Evolutionary conservation across 345 rosid genomes (phyloP), one percentile per base, ranked within the genome.

Genomic region (Atalantia buxifolia): DNA sequence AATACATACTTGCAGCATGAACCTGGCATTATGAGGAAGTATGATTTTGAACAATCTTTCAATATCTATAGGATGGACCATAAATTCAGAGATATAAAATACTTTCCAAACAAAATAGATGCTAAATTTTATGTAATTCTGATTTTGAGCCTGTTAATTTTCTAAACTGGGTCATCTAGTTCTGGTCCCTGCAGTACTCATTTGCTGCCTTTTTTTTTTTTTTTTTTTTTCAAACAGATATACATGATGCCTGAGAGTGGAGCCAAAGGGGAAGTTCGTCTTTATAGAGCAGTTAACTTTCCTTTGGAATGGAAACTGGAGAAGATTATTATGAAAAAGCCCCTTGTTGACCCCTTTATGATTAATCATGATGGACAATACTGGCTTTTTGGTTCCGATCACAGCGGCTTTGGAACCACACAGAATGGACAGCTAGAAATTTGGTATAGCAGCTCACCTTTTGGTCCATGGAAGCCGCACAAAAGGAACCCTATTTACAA

Each of bases 401-500:
- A 96, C 71, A 90, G 90, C 76, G 86, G 86, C 59, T 89, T 92
- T 55, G 92, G 93, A 63, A 59, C 86, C 35, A 82, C 79, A 72
- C 92, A 84, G 85, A 96, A 96, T 57, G 98, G 98, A 35, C 95
- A 87, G 53, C 87, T 94, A 28, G 99, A 92, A 61, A 92, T 96
- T 71, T 96, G 98, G 99, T 87, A 92, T 35, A 89, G 97, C 59
- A 87, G 53, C 86, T 88, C 95, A 4, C 99, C 98, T 40, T 86
- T 96, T 60, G 99, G 99, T 63, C 95, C 98, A 21, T 96, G 98
- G 98, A 90, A 83, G 84, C 93, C 93, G 53, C 98, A 96, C 90
- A 92, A 87, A 88, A 89, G 86, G 85, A 92, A 94, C 77, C 99
- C 99, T 35, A 77, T 96, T 65, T 88, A 96, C 72, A 94, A 92